Evolutionary conservation across 169 alveolate genomes (phyloP).

Genomic region (Plasmodium vivax): DNA sequence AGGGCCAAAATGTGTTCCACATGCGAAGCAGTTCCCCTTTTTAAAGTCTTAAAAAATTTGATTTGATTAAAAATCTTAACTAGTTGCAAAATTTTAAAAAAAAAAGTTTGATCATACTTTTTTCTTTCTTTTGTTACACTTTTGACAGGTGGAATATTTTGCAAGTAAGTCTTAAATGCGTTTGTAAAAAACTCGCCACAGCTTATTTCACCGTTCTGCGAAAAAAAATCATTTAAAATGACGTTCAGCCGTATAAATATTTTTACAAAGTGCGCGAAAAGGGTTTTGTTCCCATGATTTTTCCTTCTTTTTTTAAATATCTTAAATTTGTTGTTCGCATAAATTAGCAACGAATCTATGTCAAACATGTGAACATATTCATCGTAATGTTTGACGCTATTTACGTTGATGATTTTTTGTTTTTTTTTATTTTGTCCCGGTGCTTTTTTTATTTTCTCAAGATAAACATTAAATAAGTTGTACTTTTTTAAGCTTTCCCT

Average conservation of each 20-base stretch:
- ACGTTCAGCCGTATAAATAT: constrained; percentile 40
- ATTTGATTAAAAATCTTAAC: constrained; percentile 53
- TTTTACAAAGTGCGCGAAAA: constrained; percentile 8
- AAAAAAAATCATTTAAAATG: constrained; percentile 58
- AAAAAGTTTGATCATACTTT: constrained; percentile 18
- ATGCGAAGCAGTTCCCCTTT: constrained; percentile 6
- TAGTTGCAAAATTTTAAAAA: constrained; percentile 14
- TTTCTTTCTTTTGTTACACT: neutral
- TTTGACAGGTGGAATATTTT: neutral
- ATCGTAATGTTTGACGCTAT: constrained; percentile 66
- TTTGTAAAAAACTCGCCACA: constrained; percentile 7
- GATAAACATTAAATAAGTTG: constrained; percentile 61
- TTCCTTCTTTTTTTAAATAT: constrained; percentile 11
- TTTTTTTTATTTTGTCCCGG: neutral
- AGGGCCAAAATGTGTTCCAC: neutral
- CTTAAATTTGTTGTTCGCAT: constrained; percentile 38
- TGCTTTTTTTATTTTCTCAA: constrained; percentile 59
- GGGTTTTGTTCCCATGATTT: neutral
- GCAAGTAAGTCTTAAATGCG: constrained; percentile 22
- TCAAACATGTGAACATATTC: constrained; percentile 21
- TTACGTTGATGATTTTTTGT: constrained; percentile 57
- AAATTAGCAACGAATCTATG: constrained; percentile 38
- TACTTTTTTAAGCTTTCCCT: constrained; percentile 57
- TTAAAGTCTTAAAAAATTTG: constrained; percentile 49
- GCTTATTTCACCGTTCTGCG: constrained; percentile 4